A percentile compares a stretch with the other conserved stretches of the same genome.
phyloP scores from a whole-genome alignment of 306 rosid genomes.

The Quercus glauca region DNA sequence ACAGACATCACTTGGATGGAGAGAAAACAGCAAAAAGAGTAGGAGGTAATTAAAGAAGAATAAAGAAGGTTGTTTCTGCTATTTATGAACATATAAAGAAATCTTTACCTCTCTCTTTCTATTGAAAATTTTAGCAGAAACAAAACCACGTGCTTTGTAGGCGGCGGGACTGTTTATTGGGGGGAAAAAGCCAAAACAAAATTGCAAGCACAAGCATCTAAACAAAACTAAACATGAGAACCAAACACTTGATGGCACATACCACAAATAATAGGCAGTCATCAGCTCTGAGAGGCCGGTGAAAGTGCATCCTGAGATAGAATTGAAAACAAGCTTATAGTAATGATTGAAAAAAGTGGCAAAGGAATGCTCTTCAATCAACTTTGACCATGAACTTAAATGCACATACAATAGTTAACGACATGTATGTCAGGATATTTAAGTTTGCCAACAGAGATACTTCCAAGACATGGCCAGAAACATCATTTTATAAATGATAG shows the following conservation, averaged over 20 bases:
- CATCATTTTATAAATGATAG: not conserved
- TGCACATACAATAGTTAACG: not conserved
- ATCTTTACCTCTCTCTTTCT: slow-evolving; percentile 76
- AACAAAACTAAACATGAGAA: not conserved
- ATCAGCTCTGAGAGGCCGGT: too few relatives aligned
- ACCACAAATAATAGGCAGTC: too few relatives aligned
- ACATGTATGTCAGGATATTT: not conserved
- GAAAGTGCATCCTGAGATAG: slow-evolving; percentile 77
- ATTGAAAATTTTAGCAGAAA: slow-evolving; percentile 74
- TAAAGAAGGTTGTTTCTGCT: not conserved
- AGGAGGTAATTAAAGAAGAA: not conserved
- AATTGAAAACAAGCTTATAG: slow-evolving; percentile 6
- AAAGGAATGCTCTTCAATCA: not conserved
- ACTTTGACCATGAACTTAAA: not conserved
- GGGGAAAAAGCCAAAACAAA: not conserved
- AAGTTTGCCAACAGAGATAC: not conserved
- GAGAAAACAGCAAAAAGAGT: not conserved
- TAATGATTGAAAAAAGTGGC: not conserved
- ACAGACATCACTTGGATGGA: not conserved
- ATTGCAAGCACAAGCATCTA: slow-evolving; percentile 21
- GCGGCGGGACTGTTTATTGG: slow-evolving; percentile 59
- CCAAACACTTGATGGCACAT: slow-evolving; percentile 1
- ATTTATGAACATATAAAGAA: not conserved
- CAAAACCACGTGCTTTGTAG: slow-evolving; percentile 64
- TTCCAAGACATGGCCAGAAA: not conserved